These are phyloP conservation scores for Crassisporium funariophilum DNA, from an alignment of 768 basidiomycete genomes.

Conservation along the genomic window DNA sequence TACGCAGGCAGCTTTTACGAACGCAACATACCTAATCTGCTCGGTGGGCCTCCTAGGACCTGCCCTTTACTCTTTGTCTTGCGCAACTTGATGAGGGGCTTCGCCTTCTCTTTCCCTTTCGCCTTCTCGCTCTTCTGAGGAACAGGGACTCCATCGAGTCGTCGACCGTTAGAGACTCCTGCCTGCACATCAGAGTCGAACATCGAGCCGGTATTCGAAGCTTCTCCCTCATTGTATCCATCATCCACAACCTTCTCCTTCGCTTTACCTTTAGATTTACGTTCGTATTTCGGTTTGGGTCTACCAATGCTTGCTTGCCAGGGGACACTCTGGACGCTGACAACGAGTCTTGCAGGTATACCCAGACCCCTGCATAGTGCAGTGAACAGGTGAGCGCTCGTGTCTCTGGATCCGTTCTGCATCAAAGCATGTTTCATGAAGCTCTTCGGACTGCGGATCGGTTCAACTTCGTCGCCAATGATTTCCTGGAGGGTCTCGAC, in stretches of 20 bases:
- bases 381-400: slow-evolving; percentile 89
- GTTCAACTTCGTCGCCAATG: slow-evolving; percentile 62
- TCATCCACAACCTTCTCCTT: slow-evolving; percentile 31
- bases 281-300: slow-evolving; percentile 33
- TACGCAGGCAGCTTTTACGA: background rate
- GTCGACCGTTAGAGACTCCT: slow-evolving; percentile 38
- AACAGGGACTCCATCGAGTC: slow-evolving; percentile 39
- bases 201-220: slow-evolving; percentile 12
- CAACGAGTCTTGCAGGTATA: slow-evolving; percentile 85
- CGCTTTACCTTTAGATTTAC: slow-evolving; percentile 33
- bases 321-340: slow-evolving; percentile 89
- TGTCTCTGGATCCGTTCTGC: slow-evolving; percentile 79
- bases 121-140: slow-evolving; percentile 45
- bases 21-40: slow-evolving; percentile 20
- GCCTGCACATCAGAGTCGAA: slow-evolving; percentile 23
- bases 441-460: slow-evolving; percentile 76
- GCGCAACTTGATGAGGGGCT: slow-evolving; percentile 58
- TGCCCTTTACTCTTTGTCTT: slow-evolving; percentile 55
- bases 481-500: slow-evolving; percentile 47
- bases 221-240: slow-evolving; percentile 38
- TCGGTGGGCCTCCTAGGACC: slow-evolving; percentile 36
- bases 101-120: slow-evolving; percentile 60
- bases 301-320: slow-evolving; percentile 69
- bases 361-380: slow-evolving; percentile 84
- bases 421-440: slow-evolving; percentile 92